Evolutionary conservation across 2,329 filamentous ascomycete species (phyloP), one percentile per base, ranked within the genome.

Genomic region (Penicillium nordicum): DNA sequence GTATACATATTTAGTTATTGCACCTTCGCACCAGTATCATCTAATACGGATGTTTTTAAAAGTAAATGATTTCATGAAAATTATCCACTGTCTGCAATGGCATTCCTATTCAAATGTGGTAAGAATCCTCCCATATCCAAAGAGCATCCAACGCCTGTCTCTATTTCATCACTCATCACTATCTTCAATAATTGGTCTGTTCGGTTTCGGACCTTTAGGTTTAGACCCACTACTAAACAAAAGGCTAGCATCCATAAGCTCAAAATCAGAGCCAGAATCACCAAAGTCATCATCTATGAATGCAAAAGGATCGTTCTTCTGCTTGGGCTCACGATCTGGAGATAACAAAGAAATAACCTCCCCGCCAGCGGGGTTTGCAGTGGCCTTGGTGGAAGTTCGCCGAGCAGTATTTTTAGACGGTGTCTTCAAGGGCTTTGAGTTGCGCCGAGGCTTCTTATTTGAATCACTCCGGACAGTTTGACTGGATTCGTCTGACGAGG

Each of bases 81-180:
- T 32, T 32, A 32, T 32, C 30, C 12, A 32, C 30, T 32, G 34
- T 18, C 41, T 30, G 12, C 10, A 32, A 43, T 25, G 8, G 6
- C 9, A 43, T 42, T 34, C n/a, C 7, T 12, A 25, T 46, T 40
- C 25, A 8, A 23, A 30, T 9, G 11, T 14, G 14, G 2, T 11
- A 38, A 16, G 10, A 32, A 45, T 21, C 36, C 4, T 10, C 21
- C 7, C 4, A n/a, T 18, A 42, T 43, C 16, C 27, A 52, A 8
- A n/a, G 10, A 37, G 10, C 16, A 34, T 59, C 41, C n/a, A 55
- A 52, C 11, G 21, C 32, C 18, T 21, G 32, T 23, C 37, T 43
- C 34, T 23, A 48, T 44, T 36, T 46, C 64, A 55, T 72, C 68
- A 55, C 62, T 69, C 61, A 36, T 73, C 69, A 52, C 72, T 67